A percentile compares a stretch with the other conserved stretches of the same genome.
Conservation (phyloP, 2,329 filamentous ascomycete species). For the Fusarium veterinarium region DNA sequence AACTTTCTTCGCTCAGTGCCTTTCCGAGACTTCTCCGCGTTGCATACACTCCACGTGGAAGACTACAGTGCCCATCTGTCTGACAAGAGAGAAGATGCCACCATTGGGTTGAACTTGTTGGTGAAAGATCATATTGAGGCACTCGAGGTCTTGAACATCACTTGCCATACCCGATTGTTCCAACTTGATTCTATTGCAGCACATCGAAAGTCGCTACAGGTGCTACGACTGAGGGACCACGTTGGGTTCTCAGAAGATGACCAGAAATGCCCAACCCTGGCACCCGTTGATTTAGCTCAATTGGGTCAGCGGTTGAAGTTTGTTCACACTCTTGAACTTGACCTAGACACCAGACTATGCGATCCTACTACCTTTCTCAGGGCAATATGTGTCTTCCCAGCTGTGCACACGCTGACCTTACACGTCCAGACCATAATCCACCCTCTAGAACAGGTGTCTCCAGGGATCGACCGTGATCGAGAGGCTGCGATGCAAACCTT, state of each 20-base stretch:
- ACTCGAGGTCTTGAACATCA: slow-evolving; percentile 54
- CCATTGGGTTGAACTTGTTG: slow-evolving; percentile 52
- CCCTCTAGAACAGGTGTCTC: slow-evolving; percentile 45
- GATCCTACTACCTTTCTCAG: slow-evolving; percentile 53
- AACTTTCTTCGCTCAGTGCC: slow-evolving; percentile 58
- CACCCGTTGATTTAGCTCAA: slow-evolving; percentile 46
- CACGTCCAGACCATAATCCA: slow-evolving; percentile 58
- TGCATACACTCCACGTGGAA: slow-evolving; percentile 56
- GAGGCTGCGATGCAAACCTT: slow-evolving; percentile 52
- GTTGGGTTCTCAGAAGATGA: slow-evolving; percentile 58
- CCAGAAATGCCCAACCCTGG: slow-evolving; percentile 56
- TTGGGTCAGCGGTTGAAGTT: slow-evolving; percentile 49
- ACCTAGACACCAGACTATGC: slow-evolving; percentile 56
- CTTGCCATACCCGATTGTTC: slow-evolving; percentile 56
- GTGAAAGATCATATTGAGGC: slow-evolving; percentile 52
- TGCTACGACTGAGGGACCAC: slow-evolving; percentile 58
- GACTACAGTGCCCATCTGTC: slow-evolving; percentile 57
- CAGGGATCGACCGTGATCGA: slow-evolving; percentile 52
- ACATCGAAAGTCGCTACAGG: slow-evolving; percentile 53
- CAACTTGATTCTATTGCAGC: slow-evolving; percentile 53
- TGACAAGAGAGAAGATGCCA: slow-evolving; percentile 54
- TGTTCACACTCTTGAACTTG: slow-evolving; percentile 58
- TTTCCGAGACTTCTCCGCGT: slow-evolving; percentile 50
- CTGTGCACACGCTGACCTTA: slow-evolving; percentile 55
- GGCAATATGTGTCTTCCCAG: slow-evolving; percentile 53